These are phyloP conservation scores for Diatrype stigma DNA, from an alignment of 2,329 filamentous ascomycete genomes.

Conservation along the genomic window DNA sequence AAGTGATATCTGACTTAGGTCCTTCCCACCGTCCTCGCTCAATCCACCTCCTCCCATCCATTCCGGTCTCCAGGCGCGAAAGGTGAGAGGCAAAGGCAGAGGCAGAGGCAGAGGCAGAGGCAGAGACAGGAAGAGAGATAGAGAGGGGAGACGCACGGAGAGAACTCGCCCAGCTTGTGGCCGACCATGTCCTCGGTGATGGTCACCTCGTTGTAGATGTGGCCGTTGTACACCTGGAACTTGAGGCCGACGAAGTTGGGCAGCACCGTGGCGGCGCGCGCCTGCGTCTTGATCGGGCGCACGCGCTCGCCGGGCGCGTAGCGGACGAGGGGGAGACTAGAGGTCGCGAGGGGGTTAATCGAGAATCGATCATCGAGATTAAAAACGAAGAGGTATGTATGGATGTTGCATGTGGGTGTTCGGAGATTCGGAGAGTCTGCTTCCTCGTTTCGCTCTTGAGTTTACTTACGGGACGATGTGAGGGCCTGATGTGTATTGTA, in stretches of 20 bases:
- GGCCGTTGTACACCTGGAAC: conserved; percentile 91
- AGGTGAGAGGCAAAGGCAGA: too few relatives aligned
- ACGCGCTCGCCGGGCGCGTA: conserved; percentile 57
- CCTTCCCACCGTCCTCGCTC: too few relatives aligned
- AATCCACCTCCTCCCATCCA: too few relatives aligned
- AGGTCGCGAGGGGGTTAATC: background rate
- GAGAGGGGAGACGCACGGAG: conserved; percentile 59
- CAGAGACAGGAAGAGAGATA: background rate
- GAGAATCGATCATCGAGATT: background rate
- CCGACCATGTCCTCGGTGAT: conserved; percentile 97
- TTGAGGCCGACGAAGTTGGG: conserved; percentile 87
- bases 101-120: background rate
- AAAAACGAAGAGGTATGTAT: too few relatives aligned
- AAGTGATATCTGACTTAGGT: too few relatives aligned
- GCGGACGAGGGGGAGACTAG: conserved; percentile 63
- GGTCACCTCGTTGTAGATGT: conserved; percentile 74
- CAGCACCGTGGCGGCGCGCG: conserved; percentile 81
- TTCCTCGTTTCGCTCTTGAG: too few relatives aligned
- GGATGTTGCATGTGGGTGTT: too few relatives aligned
- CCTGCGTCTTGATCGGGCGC: conserved; percentile 78
- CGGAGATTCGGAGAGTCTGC: too few relatives aligned
- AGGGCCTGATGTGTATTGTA: conserved; percentile 47
- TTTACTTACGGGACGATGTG: conserved; percentile 65
- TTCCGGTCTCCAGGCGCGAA: too few relatives aligned
- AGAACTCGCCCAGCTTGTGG: conserved; percentile 90